Percentiles rank a stretch among this genome's conserved stretches.
Evolutionary conservation across 345 rosid species (phyloP).

Genomic region (Litchi chinensis): DNA sequence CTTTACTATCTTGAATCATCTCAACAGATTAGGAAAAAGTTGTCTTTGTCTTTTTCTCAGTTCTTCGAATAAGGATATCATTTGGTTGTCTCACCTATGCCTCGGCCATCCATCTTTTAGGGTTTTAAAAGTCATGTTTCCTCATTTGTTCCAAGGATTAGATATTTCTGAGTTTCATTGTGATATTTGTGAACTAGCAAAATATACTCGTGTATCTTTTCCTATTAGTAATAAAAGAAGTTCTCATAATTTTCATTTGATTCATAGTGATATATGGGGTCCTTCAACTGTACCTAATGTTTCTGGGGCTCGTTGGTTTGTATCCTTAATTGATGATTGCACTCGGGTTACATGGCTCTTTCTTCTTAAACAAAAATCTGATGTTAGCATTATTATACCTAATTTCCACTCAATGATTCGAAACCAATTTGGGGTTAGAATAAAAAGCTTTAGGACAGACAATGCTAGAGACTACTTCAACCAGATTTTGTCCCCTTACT

Average conservation of each 20-base stretch:
- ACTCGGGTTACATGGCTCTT: not conserved
- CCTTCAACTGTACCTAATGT: not conserved
- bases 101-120: not conserved
- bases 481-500: not conserved
- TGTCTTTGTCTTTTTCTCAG: too few species aligned
- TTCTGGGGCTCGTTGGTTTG: not conserved
- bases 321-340: not conserved
- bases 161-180: not conserved
- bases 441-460: not conserved
- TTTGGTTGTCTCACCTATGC: not conserved
- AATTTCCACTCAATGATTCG: not conserved
- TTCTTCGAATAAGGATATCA: too few species aligned
- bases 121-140: conserved; percentile 2
- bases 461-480: not conserved
- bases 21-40: not conserved
- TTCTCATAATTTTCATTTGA: not conserved
- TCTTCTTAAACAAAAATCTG: not conserved
- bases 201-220: not conserved
- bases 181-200: conserved; percentile 1
- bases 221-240: not conserved
- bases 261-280: not conserved
- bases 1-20: not conserved
- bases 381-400: too few species aligned
- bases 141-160: not conserved
- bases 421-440: not conserved